These are phyloP conservation scores for Pyrenochaeta sp. DNA, from an alignment of 2,329 filamentous ascomycete genomes.

Conservation along the genomic window DNA sequence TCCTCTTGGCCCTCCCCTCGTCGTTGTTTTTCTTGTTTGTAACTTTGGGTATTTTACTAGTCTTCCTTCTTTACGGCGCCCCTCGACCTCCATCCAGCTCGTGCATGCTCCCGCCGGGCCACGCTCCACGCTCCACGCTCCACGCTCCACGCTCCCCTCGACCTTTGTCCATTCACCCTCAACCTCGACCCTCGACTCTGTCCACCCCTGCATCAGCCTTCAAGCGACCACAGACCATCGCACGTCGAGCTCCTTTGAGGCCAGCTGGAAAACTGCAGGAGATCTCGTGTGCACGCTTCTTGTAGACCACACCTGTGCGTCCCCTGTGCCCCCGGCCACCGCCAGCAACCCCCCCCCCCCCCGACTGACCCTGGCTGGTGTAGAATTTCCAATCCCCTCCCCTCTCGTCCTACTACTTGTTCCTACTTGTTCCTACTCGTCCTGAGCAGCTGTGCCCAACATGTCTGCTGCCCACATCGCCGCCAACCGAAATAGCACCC, in stretches of 20 bases:
- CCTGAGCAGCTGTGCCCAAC: conserved; percentile 23
- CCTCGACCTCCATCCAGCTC: too few relatives aligned
- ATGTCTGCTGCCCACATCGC: conserved; percentile 60
- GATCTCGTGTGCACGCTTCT: conserved; percentile 23
- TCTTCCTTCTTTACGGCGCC: conserved; percentile 29
- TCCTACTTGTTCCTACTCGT: too few relatives aligned
- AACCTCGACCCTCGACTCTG: too few relatives aligned
- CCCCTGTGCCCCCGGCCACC: too few relatives aligned
- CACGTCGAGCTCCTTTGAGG: conserved; percentile 39
- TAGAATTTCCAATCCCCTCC: conserved; percentile 11
- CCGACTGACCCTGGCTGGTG: conserved; percentile 5
- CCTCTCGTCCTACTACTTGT: not conserved
- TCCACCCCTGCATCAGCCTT: conserved; percentile 23
- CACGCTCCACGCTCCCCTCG: too few relatives aligned
- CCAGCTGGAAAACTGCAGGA: conserved; percentile 43
- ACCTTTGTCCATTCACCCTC: too few relatives aligned
- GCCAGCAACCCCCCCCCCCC: not conserved
- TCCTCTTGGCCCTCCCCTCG: too few relatives aligned
- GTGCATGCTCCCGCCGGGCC: conserved; percentile 15
- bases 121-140: not conserved
- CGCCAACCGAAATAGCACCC: conserved; percentile 93
- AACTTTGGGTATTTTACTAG: conserved; percentile 28
- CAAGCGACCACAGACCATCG: not conserved
- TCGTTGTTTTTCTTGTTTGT: conserved; percentile 33
- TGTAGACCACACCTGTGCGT: conserved; percentile 3